Percentiles rank a stretch among this genome's conserved stretches.
Evolutionary conservation across 495 filamentous ascomycete species (phyloP).

Genomic region (Penicillium maclennaniae): DNA sequence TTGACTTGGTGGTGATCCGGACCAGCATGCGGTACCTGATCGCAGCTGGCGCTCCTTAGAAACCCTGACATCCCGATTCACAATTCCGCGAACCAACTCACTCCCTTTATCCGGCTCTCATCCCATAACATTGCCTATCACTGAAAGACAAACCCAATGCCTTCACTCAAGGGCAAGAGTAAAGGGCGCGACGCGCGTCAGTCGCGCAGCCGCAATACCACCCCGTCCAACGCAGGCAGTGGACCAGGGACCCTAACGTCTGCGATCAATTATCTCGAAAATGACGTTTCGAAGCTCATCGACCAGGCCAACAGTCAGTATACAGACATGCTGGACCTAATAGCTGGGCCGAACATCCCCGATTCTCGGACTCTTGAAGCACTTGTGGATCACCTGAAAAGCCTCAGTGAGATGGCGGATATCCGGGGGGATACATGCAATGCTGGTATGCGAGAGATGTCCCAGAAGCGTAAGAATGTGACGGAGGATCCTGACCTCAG

Average conservation of each 20-base stretch:
- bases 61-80: slow-evolving; percentile 3
- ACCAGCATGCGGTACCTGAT: slow-evolving; percentile 15
- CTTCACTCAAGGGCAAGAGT: slow-evolving; percentile 64
- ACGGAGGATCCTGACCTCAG: slow-evolving; percentile 49
- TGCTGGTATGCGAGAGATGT: slow-evolving; percentile 67
- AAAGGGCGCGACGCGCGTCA: slow-evolving; percentile 67
- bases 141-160: slow-evolving; percentile 33
- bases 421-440: slow-evolving; percentile 60
- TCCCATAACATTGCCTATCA: neutral
- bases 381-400: slow-evolving; percentile 63
- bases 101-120: neutral
- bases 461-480: slow-evolving; percentile 57
- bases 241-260: slow-evolving; percentile 48
- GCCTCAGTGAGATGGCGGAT: slow-evolving; percentile 62
- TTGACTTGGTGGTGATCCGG: neutral
- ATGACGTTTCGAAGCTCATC: slow-evolving; percentile 60
- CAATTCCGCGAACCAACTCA: neutral
- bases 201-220: slow-evolving; percentile 82
- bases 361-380: slow-evolving; percentile 69
- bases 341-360: slow-evolving; percentile 64
- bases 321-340: slow-evolving; percentile 68
- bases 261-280: slow-evolving; percentile 55
- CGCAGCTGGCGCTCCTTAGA: slow-evolving; percentile 1
- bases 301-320: slow-evolving; percentile 57
- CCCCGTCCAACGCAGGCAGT: slow-evolving; percentile 59